Evolutionary conservation across 352 stramenopile species (phyloP), one percentile per base, ranked within the genome.

Genomic region (Saprolegnia diclina): DNA sequence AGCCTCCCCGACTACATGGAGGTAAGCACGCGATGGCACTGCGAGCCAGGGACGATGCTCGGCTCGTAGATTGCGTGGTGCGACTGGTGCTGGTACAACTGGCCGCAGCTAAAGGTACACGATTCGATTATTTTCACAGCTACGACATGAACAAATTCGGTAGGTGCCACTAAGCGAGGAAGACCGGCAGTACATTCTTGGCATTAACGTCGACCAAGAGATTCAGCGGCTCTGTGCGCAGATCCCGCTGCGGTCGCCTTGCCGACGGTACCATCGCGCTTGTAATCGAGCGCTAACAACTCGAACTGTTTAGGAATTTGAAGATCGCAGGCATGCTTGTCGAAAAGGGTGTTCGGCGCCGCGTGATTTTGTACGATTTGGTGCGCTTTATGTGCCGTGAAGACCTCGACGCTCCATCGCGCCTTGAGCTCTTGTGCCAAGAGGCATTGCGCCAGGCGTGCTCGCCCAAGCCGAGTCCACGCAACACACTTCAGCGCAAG

Each of bases 11-110:
- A 98, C 67, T 91, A 92, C 44, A 74, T 98, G 18, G 93, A 99
- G 73, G 63, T 54, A 16, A n/a, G 54, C 21, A 4, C 19, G 7
- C 55, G 19, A n/a, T 44, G 5, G 18, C 13, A 22, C 56, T 32
- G 19, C 24, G 4, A 24, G 7, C 7, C 11, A 4, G 7, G 16
- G 10, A n/a, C 6, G 13, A 22, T 35, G 5, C 35, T n/a, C 26
- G n/a, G 14, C 14, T 24, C 13, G 14, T 64, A 66, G 73, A 97
- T 99, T 29, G 96, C 88, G 22, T 98, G 96, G 92, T 98, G 97
- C 72, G 95, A 99, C 76, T 99, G 96, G 97, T 98, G 95, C 72
- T 99, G 97, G 97, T 94, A 98, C 61, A 95, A 98, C 74, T 99
- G 95, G 94, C 92, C 94, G 10, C 96, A 99, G 74, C 79, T 94